Evolutionary conservation across 352 stramenopile genomes (phyloP), one percentile per base, ranked within the genome.

Genomic region (Blastocystis sp.): DNA sequence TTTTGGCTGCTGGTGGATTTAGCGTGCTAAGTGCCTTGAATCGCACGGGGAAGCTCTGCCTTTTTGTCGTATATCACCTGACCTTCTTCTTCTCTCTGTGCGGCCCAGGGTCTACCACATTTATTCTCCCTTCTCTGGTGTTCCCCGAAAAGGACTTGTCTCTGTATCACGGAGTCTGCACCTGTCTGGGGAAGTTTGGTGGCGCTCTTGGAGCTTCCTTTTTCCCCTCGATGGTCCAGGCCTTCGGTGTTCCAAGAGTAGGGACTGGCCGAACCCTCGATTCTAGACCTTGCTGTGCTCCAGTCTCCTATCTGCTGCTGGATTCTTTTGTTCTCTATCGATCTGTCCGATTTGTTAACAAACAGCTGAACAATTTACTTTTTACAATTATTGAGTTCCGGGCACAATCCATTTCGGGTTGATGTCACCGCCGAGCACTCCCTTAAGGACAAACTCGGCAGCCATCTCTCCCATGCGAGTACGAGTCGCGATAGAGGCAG

Each of bases 401-500:
- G 73, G 73, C n/a, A 85, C 73, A 68, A 85, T 85, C 73, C 73
- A 85, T 37, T 50, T 66, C 24, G 73, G 73, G 53, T 85, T 68
- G 18, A 66, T 24, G 50, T 85, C 73, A 53, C 47, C 55, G 16
- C 73, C 89, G 8, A 79, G 59, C 34, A 90, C 45, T 41, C 89
- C 89, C 41, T 63, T 76, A 34, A 91, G 24, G 65, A 73, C 54
- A 47, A 87, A 85, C 50, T 91, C 81, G 56, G 70, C 68, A 30
- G 89, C 89, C 55, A 91, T 75, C 73, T 87, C 75, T 90, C 63
- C 41, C 82, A 91, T 73, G 63, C 43, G 59, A 81, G 45, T 79
- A 88, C 92, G 92, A 20, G 93, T 92, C 26, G 64, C 90, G 53
- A 91, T 91, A 7, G 92, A 93, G 66, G 93, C 93, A 18, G 92